phyloP scores from a whole-genome alignment of 2,329 filamentous ascomycete genomes.

The Exophiala phaeomuriformis region DNA sequence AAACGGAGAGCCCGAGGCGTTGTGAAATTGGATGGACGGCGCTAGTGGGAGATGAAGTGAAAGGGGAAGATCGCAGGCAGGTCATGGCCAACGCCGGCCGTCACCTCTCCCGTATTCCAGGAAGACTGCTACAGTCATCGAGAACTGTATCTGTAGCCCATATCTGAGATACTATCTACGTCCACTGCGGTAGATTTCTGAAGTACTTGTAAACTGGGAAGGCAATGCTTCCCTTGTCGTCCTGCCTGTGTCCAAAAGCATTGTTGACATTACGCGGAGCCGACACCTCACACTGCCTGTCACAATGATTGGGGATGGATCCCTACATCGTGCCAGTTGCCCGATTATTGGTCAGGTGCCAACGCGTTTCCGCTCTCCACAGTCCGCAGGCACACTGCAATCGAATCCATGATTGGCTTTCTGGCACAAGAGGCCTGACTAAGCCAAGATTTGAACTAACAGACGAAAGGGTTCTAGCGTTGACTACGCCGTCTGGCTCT shows the following conservation, averaged over 20 bases:
- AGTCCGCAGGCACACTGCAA: neutral
- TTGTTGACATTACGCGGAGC: neutral
- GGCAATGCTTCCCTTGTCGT: neutral
- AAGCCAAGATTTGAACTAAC: too few species aligned
- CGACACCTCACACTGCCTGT: neutral
- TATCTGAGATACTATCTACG: too few species aligned
- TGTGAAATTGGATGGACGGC: slow-evolving; percentile 14
- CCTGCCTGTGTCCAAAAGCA: neutral
- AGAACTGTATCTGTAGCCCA: too few species aligned
- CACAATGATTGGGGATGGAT: neutral
- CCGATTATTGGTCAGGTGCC: neutral
- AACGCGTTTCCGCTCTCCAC: neutral
- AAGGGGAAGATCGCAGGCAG: slow-evolving; percentile 9
- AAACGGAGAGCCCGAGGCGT: neutral
- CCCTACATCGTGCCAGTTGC: neutral
- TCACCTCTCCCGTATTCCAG: neutral
- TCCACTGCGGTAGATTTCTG: too few species aligned
- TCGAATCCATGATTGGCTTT: neutral
- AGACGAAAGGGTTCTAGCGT: too few species aligned
- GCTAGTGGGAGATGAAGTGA: slow-evolving; percentile 10
- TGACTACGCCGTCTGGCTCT: too few species aligned
- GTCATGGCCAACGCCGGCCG: neutral
- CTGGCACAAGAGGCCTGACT: too few species aligned
- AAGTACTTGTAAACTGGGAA: too few species aligned
- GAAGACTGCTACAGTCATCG: too few species aligned